A percentile compares a stretch with the other conserved stretches of the same genome.
These are phyloP conservation scores for Erythrobasidium hasegawianum DNA, from an alignment of 1,284 basidiomycete species.

Conservation along the genomic window DNA sequence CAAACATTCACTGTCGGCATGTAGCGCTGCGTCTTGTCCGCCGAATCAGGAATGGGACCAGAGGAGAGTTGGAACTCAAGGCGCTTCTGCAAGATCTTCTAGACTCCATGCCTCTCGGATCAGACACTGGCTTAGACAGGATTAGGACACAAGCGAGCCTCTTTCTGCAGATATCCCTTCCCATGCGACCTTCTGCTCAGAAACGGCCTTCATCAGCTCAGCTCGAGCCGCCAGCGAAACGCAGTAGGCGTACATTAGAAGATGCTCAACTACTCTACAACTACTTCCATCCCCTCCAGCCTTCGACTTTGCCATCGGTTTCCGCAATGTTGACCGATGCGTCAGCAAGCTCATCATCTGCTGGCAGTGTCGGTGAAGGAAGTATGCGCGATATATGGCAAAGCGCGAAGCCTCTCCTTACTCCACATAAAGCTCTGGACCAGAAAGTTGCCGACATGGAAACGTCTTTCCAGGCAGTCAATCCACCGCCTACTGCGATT, in stretches of 20 bases:
- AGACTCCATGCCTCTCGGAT: neutral
- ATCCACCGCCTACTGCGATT: neutral
- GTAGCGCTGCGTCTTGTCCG: constrained; percentile 17
- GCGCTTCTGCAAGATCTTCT: constrained; percentile 23
- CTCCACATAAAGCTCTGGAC: neutral
- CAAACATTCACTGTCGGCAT: constrained; percentile 12
- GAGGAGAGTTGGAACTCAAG: constrained; percentile 11
- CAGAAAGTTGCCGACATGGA: neutral
- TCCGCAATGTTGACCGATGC: neutral
- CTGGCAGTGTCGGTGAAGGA: neutral
- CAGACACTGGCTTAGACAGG: neutral
- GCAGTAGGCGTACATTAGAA: neutral
- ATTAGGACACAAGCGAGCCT: constrained; percentile 6
- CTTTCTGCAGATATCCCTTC: neutral
- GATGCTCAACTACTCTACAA: constrained; percentile 21
- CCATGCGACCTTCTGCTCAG: neutral
- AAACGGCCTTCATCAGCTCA: constrained; percentile 1
- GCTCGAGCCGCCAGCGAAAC: neutral
- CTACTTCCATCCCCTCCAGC: neutral
- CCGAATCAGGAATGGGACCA: constrained; percentile 7
- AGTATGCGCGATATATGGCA: neutral
- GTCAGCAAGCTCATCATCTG: neutral
- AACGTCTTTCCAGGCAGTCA: neutral
- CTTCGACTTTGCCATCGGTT: neutral
- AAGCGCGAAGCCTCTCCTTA: neutral